Evolutionary conservation across 768 basidiomycete genomes (phyloP).

Genomic region (Lentinula aciculospora): DNA sequence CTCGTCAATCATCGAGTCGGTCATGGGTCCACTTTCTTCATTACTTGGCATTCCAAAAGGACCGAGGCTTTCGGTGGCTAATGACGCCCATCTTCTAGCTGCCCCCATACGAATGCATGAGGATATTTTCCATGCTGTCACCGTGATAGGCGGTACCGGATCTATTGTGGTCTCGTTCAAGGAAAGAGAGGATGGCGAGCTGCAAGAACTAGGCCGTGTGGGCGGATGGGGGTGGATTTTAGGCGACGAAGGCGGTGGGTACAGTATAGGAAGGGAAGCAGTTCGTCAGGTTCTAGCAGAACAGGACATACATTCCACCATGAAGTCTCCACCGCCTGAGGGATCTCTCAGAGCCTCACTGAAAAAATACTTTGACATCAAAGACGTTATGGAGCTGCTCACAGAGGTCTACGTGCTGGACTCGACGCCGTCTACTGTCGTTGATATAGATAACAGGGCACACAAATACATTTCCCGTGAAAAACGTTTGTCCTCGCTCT

Average conservation of each 20-base stretch:
- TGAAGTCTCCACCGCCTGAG: conserved; percentile 20
- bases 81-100: conserved; percentile 83
- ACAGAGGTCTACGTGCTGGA: conserved; percentile 62
- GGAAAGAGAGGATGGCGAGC: conserved; percentile 26
- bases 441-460: conserved; percentile 17
- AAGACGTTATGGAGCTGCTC: conserved; percentile 58
- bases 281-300: conserved; percentile 61
- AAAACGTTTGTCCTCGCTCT: conserved; percentile 67
- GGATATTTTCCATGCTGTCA: conserved; percentile 58
- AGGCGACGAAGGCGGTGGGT: conserved; percentile 83
- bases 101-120: conserved; percentile 62
- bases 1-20: conserved; percentile 48
- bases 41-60: conserved; percentile 56
- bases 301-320: conserved; percentile 43
- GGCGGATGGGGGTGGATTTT: conserved; percentile 86
- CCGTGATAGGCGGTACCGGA: conserved; percentile 80
- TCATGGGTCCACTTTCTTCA: conserved; percentile 47
- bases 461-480: conserved; percentile 44
- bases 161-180: conserved; percentile 68
- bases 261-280: conserved; percentile 71
- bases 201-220: conserved; percentile 61
- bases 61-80: conserved; percentile 55
- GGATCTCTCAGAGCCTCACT: conserved; percentile 42
- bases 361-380: conserved; percentile 50
- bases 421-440: conserved; percentile 21